Conservation (phyloP, 2,329 filamentous ascomycete genomes). For the Venturia asperata region DNA sequence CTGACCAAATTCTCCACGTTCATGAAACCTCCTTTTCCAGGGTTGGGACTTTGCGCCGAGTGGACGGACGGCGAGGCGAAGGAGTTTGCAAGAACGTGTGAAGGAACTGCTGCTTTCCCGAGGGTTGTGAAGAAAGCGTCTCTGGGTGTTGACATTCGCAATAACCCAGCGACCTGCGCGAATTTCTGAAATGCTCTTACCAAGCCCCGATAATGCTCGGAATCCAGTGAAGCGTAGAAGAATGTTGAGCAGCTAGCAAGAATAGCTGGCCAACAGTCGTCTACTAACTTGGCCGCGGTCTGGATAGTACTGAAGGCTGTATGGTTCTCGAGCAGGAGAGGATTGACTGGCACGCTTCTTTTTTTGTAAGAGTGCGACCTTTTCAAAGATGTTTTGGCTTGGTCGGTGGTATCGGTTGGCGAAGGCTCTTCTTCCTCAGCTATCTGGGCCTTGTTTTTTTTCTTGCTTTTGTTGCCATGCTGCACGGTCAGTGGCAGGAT, state of each 20-base stretch:
- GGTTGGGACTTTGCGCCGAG: slow-evolving; percentile 46
- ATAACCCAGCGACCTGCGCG: slow-evolving; percentile 83
- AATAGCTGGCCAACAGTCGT: slow-evolving; percentile 91
- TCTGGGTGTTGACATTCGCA: slow-evolving; percentile 75
- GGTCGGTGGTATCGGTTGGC: slow-evolving; percentile 14
- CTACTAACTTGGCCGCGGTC: slow-evolving; percentile 73
- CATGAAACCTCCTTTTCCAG: slow-evolving; percentile 63
- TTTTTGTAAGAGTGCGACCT: slow-evolving; percentile 63
- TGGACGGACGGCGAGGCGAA: slow-evolving; percentile 26
- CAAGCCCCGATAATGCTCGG: slow-evolving; percentile 86
- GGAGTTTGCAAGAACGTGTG: slow-evolving; percentile 52
- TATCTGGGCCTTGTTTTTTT: slow-evolving; percentile 37
- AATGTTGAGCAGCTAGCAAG: slow-evolving; percentile 94
- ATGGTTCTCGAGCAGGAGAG: slow-evolving; percentile 66
- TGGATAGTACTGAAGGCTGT: slow-evolving; percentile 63
- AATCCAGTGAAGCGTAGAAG: slow-evolving; percentile 81
- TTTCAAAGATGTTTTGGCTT: slow-evolving; percentile 37
- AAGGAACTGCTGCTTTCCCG: slow-evolving; percentile 85
- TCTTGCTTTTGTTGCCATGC: slow-evolving; percentile 44
- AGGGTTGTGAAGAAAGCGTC: slow-evolving; percentile 93
- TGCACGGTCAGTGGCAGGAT: slow-evolving; percentile 85
- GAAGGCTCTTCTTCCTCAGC: slow-evolving; percentile 29
- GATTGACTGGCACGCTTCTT: slow-evolving; percentile 76
- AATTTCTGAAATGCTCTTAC: slow-evolving; percentile 93
- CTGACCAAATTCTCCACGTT: slow-evolving; percentile 59